Conservation (phyloP, 2,329 filamentous ascomycete genomes). For the Ustilaginoidea virens region DNA sequence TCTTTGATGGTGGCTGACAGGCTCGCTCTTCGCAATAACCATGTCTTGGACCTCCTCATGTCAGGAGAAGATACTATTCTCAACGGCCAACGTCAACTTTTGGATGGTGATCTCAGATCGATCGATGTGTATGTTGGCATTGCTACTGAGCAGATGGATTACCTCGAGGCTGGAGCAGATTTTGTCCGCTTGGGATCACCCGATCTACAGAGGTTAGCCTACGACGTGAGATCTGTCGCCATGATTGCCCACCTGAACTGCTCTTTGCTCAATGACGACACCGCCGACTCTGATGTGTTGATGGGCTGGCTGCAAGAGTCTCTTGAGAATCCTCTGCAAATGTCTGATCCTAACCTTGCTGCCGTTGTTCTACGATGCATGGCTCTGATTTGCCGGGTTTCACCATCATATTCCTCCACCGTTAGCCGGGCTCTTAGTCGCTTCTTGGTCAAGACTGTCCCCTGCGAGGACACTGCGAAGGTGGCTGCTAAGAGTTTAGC, state of each 20-base stretch:
- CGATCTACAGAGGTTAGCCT: slow-evolving; percentile 76
- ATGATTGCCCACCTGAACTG: slow-evolving; percentile 79
- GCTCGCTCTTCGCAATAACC: slow-evolving; percentile 39
- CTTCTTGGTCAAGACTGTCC: slow-evolving; percentile 73
- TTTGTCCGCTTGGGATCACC: slow-evolving; percentile 68
- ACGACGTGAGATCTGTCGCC: slow-evolving; percentile 69
- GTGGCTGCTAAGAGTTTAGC: slow-evolving; percentile 78
- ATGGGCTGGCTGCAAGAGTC: slow-evolving; percentile 77
- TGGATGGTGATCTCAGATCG: slow-evolving; percentile 37
- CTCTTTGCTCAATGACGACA: slow-evolving; percentile 63
- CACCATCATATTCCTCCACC: slow-evolving; percentile 54
- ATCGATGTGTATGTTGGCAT: slow-evolving; percentile 54
- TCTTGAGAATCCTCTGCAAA: slow-evolving; percentile 63
- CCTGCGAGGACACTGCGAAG: slow-evolving; percentile 51
- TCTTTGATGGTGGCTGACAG: slow-evolving; percentile 55
- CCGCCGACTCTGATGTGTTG: slow-evolving; percentile 63
- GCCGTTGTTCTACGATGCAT: slow-evolving; percentile 66
- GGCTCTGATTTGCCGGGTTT: slow-evolving; percentile 64
- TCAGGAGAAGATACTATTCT: slow-evolving; percentile 33
- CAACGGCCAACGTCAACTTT: slow-evolving; percentile 14
- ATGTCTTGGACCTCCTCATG: slow-evolving; percentile 63
- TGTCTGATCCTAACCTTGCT: slow-evolving; percentile 64
- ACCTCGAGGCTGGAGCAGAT: slow-evolving; percentile 78
- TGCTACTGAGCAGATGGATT: slow-evolving; percentile 67
- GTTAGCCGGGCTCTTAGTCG: slow-evolving; percentile 69